phyloP scores from a whole-genome alignment of 1,139 yeast genomes.

The Taphrina flavorubra region DNA sequence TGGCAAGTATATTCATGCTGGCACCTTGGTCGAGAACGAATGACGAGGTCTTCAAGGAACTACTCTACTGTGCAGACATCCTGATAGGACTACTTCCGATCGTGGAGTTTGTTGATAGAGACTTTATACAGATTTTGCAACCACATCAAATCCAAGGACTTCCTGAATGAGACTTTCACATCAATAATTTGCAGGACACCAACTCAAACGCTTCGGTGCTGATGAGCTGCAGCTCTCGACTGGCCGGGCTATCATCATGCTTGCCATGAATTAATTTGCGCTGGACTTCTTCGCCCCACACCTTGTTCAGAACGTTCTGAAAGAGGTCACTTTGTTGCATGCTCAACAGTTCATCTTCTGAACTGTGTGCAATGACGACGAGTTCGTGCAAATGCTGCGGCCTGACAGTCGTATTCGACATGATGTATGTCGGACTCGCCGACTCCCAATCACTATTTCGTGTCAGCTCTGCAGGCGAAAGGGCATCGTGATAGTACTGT shows the following conservation, averaged over 20 bases:
- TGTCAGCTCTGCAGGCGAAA: not conserved
- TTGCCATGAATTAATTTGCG: constrained; percentile 9
- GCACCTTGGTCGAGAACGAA: constrained; percentile 34
- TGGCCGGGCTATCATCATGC: constrained; percentile 24
- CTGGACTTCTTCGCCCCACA: constrained; percentile 22
- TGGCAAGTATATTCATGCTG: constrained; percentile 38
- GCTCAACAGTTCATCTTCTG: constrained; percentile 45
- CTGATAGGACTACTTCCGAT: not conserved
- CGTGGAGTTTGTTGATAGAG: not conserved
- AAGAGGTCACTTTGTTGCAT: constrained; percentile 43
- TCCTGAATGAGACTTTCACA: not conserved
- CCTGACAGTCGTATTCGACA: constrained; percentile 43
- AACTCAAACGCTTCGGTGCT: constrained; percentile 5
- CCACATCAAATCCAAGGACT: too few species aligned
- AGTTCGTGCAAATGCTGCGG: constrained; percentile 7
- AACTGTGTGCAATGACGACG: constrained; percentile 44
- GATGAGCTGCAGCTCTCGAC: constrained; percentile 18
- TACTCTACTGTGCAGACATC: not conserved
- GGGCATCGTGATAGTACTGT: not conserved
- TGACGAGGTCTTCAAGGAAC: not conserved
- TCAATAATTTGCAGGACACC: not conserved
- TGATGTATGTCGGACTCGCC: constrained; percentile 51
- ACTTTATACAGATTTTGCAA: not conserved
- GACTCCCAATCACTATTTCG: constrained; percentile 46
- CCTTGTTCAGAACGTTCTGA: constrained; percentile 2